Evolutionary conservation across 257 asterid species (phyloP).

Genomic region (Sherardia arvensis): DNA sequence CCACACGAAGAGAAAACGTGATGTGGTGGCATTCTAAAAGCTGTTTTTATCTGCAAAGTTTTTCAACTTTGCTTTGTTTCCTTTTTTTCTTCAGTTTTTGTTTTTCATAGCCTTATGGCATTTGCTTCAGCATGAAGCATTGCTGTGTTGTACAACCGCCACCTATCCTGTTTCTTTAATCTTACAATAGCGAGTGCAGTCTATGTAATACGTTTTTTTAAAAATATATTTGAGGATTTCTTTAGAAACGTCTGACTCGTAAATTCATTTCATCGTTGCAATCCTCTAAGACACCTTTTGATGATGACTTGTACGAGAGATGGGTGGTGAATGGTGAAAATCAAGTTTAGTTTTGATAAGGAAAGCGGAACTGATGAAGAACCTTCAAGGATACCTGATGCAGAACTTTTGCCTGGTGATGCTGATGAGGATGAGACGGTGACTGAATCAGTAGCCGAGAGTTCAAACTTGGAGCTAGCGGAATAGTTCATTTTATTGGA

Average conservation of each 20-base stretch:
- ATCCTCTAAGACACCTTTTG: slow-evolving; percentile 31
- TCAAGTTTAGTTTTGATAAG: slow-evolving; percentile 24
- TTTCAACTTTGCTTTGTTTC: no score
- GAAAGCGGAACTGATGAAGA: slow-evolving; percentile 10
- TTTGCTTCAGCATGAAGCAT: no score
- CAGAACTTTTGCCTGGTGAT: no score
- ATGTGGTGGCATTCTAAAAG: not conserved
- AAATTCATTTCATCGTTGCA: no score
- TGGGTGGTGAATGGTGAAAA: slow-evolving; percentile 38
- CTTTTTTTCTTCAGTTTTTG: no score
- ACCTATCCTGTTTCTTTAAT: not conserved
- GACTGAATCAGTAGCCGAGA: slow-evolving; percentile 24
- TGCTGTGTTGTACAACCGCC: not conserved
- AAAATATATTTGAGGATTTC: no score
- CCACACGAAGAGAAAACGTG: no score
- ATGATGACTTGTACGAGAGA: slow-evolving; percentile 41
- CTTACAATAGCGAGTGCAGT: not conserved
- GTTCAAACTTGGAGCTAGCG: slow-evolving; percentile 8
- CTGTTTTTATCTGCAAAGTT: no score
- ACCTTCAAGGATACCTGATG: slow-evolving; percentile 14
- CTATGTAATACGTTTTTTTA: no score
- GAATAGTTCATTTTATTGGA: slow-evolving; percentile 4
- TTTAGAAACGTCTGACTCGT: no score
- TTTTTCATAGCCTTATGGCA: no score
- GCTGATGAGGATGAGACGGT: slow-evolving; percentile 24